Conservation (phyloP, 352 stramenopile genomes). For the Pythium insidiosum region DNA sequence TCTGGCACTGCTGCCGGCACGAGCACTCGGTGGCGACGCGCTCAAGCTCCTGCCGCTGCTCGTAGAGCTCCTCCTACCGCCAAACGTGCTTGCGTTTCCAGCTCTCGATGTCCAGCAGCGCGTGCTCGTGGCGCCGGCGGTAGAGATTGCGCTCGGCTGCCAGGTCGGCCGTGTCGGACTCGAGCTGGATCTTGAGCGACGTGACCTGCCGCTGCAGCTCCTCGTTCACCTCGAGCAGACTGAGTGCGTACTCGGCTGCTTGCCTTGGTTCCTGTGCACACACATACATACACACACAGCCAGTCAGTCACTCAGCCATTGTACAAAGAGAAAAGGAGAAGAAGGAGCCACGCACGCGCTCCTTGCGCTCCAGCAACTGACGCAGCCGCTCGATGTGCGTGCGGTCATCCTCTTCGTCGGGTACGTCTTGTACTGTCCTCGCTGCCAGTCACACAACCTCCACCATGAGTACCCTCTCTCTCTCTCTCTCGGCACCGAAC, state of each 20-base stretch:
- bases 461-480: no score
- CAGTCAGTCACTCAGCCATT: no score
- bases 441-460: no score
- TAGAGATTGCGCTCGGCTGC: slow-evolving; percentile 48
- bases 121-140: slow-evolving; percentile 52
- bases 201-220: slow-evolving; percentile 62
- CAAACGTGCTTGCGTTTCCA: slow-evolving; percentile 61
- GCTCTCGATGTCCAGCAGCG: slow-evolving; percentile 49
- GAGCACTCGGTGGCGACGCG: slow-evolving; percentile 22
- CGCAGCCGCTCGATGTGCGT: slow-evolving; percentile 32
- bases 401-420: slow-evolving; percentile 55
- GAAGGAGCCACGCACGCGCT: slow-evolving; percentile 21
- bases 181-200: slow-evolving; percentile 64
- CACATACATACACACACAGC: no score
- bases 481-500: no score
- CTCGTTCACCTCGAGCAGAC: slow-evolving; percentile 69
- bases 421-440: no score
- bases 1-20: slow-evolving; percentile 28
- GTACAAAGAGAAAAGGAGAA: no score
- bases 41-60: slow-evolving; percentile 43
- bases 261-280: slow-evolving; percentile 73
- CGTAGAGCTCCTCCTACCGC: slow-evolving; percentile 51
- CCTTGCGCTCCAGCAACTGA: slow-evolving; percentile 36
- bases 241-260: slow-evolving; percentile 70
- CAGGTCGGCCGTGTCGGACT: slow-evolving; percentile 55